phyloP scores from a whole-genome alignment of 2,329 filamentous ascomycete genomes.

The Metarhizium guizhouense region DNA sequence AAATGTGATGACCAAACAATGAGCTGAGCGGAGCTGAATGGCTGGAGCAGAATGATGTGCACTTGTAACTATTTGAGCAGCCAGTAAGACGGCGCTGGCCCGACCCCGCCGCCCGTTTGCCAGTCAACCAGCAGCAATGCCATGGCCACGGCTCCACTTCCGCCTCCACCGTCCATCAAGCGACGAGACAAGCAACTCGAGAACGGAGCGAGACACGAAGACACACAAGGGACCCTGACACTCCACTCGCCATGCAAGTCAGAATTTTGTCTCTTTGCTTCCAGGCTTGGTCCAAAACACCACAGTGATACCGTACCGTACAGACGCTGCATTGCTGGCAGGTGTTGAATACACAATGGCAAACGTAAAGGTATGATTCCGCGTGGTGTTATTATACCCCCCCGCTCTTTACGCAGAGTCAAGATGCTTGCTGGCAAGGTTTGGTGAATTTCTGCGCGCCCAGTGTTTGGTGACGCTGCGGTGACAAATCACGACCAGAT shows the following conservation, averaged over 20 bases:
- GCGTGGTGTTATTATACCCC: neutral
- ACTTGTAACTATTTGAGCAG: no score
- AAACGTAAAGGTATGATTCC: slow-evolving; percentile 11
- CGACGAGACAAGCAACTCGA: no score
- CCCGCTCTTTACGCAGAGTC: no score
- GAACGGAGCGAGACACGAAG: no score
- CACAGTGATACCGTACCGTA: slow-evolving; percentile 1
- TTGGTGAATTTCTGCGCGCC: neutral
- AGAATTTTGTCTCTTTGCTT: slow-evolving; percentile 1
- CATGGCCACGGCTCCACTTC: no score
- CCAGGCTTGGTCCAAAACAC: neutral
- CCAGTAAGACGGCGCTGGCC: no score
- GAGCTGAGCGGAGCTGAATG: neutral
- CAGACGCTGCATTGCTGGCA: neutral
- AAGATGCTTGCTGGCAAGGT: neutral
- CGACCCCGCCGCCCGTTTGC: neutral
- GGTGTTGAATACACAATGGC: slow-evolving; percentile 9
- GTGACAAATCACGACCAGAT: no score
- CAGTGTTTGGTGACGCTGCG: no score
- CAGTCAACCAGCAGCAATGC: neutral
- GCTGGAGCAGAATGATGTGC: neutral
- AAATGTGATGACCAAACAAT: neutral
- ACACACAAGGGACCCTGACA: no score
- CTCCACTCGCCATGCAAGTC: neutral
- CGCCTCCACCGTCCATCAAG: no score